Base-by-base conservation (phyloP, 257 asterid genomes). In the Solanum infundibuliforme region DNA sequence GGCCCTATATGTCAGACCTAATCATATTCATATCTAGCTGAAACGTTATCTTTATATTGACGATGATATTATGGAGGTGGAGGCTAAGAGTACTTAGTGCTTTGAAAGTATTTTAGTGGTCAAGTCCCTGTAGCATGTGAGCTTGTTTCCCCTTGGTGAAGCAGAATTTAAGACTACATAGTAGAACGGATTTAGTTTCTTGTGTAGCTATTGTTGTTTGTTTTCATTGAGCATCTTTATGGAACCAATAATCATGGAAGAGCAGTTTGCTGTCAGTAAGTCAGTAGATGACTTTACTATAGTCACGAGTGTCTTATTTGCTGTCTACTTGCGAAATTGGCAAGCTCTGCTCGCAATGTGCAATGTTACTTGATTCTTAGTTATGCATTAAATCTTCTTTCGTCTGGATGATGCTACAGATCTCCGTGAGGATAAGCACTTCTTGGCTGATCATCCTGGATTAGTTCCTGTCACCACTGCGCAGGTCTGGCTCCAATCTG, bases 371-470 rank as follows among this genome's bases (percentile, higher is more conserved):
- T 38, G 87, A 82, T 82, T 82, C 69, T 85, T 39, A 23, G 82
- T 39, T 23, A 60, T 85, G 79, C 58, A 29, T 66, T 38, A 85
- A 65, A 25, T 85, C 7, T 18, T 85, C 12, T 43, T 65, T 36
- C 46, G 8, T n/a, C 39, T 66, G 65, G 29, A 62, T 84, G 66
- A 31, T 85, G 52, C 60, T 84, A 89, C 87, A 96, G 99, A 96
- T 91, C 99, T 96, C 75, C 98, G 99, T 12, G 99, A 95, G 92
- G 98, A 96, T 89, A 95, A 93, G 90, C 96, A 93, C 88, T 95
- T 94, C 93, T 91, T 95, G 92, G 94, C 96, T 38, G 98, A 96
- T 91, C 98, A 96, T 92, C 99, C 99, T 35, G 99, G 99, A 89
- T 91, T 93, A 87, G 91, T 92, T 75, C 96, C 98, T 21, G 98